These are phyloP conservation scores for Sporormia fimetaria DNA, from an alignment of 495 filamentous ascomycete genomes.

Conservation along the genomic window DNA sequence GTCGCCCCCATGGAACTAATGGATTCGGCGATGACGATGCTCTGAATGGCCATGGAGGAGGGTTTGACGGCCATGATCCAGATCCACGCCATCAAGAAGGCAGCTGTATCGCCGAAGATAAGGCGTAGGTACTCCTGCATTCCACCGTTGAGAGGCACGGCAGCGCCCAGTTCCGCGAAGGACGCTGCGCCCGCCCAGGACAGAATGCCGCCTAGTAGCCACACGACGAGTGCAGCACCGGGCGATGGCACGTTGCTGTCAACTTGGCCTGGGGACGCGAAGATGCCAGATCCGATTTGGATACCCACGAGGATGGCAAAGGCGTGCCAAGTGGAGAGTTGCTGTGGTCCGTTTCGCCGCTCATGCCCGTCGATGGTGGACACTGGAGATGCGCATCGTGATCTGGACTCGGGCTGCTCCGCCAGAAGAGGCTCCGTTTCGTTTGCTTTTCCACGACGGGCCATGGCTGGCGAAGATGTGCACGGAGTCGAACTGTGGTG, in stretches of 20 bases:
- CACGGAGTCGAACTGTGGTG: no score
- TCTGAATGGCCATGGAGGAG: conserved; percentile 27
- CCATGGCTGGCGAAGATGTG: no score
- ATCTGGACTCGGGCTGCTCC: background rate
- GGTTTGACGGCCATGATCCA: conserved; percentile 29
- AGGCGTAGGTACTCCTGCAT: conserved; percentile 36
- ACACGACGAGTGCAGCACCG: conserved; percentile 28
- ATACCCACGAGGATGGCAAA: conserved; percentile 33
- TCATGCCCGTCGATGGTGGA: no score
- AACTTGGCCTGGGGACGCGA: conserved; percentile 34
- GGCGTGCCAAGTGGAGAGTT: conserved; percentile 19
- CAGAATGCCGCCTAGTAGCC: conserved; percentile 35
- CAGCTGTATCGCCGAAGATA: conserved; percentile 30
- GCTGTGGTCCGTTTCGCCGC: no score
- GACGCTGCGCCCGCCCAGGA: conserved; percentile 38
- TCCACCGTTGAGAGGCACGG: conserved; percentile 36
- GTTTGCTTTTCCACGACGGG: no score
- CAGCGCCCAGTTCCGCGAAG: conserved; percentile 36
- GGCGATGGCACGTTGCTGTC: conserved; percentile 31
- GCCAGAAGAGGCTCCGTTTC: conserved; percentile 9
- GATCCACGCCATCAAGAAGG: conserved; percentile 33
- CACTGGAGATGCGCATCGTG: background rate
- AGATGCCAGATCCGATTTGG: conserved; percentile 38
- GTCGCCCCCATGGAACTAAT: conserved; percentile 13
- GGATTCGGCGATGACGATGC: conserved; percentile 33